Evolutionary conservation across 202 grass and related monocot species (phyloP).

Genomic region (Schoenoplectus tabernaemontani): DNA sequence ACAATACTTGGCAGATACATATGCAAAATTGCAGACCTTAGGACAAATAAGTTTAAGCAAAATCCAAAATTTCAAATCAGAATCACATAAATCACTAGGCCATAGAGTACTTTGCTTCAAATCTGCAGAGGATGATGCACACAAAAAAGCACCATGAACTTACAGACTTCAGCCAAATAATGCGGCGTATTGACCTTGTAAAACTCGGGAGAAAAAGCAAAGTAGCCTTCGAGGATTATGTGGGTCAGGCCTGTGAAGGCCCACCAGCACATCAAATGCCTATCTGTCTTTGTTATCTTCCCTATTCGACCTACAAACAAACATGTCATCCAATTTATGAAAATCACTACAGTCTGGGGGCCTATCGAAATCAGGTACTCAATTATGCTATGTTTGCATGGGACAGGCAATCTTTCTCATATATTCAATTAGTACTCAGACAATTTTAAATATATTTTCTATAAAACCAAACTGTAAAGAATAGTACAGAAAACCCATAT

Average conservation of each 20-base stretch:
- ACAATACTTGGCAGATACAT: background rate
- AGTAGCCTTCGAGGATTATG: constrained; percentile 73
- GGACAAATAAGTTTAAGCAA: too few species aligned
- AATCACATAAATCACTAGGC: background rate
- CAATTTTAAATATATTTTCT: background rate
- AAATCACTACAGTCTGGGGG: background rate
- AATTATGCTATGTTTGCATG: background rate
- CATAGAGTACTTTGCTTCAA: background rate
- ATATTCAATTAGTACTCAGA: background rate
- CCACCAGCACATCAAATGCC: constrained; percentile 90
- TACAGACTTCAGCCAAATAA: constrained; percentile 92
- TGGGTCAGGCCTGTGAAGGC: constrained; percentile 87
- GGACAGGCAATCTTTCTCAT: background rate
- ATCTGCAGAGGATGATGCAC: background rate
- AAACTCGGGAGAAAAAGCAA: constrained; percentile 59
- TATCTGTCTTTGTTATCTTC: constrained; percentile 57
- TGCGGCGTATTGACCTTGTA: constrained; percentile 50
- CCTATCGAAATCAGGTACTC: background rate
- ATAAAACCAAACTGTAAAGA: background rate
- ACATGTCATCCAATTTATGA: background rate
- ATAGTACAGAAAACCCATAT: background rate
- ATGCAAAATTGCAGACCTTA: background rate
- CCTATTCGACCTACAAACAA: constrained; percentile 40
- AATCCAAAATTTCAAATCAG: background rate
- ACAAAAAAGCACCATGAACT: background rate